Conservation (phyloP, 1,284 basidiomycete genomes). For the Ceratorhiza oryzae-sativae region DNA sequence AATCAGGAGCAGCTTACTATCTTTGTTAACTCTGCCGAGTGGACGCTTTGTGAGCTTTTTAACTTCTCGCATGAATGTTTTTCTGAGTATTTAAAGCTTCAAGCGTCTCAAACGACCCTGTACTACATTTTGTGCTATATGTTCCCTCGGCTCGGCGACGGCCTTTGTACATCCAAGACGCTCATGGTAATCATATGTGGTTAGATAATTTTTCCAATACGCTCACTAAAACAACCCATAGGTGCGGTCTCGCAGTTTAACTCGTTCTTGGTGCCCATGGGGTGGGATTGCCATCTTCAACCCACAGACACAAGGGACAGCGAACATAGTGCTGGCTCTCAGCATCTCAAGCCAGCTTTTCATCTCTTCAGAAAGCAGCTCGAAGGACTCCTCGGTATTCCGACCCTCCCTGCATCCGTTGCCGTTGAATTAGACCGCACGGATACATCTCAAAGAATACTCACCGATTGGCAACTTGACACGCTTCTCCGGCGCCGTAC, state of each 20-base stretch:
- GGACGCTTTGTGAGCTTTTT: conserved; percentile 78
- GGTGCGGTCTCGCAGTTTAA: conserved; percentile 58
- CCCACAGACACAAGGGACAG: conserved; percentile 52
- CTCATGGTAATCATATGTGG: conserved; percentile 65
- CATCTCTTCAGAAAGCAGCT: conserved; percentile 79
- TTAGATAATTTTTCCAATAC: not conserved
- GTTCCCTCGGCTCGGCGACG: conserved; percentile 74
- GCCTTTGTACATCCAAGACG: conserved; percentile 74
- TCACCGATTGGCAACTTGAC: conserved; percentile 82
- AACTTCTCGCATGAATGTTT: conserved; percentile 12
- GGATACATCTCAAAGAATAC: conserved; percentile 40
- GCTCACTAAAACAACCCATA: conserved; percentile 44
- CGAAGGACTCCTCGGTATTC: conserved; percentile 77
- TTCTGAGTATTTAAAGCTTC: conserved; percentile 61
- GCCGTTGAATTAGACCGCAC: conserved; percentile 42
- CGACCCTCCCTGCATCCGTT: conserved; percentile 62
- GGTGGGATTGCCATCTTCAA: conserved; percentile 89
- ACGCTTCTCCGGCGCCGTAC: conserved; percentile 75
- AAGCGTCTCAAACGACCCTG: conserved; percentile 86
- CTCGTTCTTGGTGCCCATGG: conserved; percentile 90
- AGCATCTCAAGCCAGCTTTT: conserved; percentile 65
- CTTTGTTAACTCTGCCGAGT: conserved; percentile 95
- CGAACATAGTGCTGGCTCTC: conserved; percentile 44
- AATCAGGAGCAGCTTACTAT: conserved; percentile 83
- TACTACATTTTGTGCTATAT: conserved; percentile 92